Evolutionary conservation across 1,139 yeast genomes (phyloP).

Genomic region (Yamadazyma triangularis): DNA sequence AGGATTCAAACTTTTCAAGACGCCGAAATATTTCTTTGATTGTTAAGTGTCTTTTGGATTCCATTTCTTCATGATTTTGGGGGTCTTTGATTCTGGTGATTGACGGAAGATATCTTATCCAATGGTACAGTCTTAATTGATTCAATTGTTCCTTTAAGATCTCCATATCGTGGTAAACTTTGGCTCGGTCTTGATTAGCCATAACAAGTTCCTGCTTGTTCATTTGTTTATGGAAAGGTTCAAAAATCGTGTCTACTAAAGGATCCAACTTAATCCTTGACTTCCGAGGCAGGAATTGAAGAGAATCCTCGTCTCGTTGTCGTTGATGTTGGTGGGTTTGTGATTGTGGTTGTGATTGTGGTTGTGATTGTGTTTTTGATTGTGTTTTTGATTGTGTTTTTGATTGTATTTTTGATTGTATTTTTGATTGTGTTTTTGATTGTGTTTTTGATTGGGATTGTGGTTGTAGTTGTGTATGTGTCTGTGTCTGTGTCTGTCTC

Average conservation of each 20-base stretch:
- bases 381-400: too few relatives aligned
- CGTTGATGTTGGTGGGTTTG: too few relatives aligned
- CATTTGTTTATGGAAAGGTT: slow-evolving; percentile 56
- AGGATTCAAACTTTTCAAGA: slow-evolving; percentile 43
- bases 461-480: too few relatives aligned
- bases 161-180: slow-evolving; percentile 48
- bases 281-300: slow-evolving; percentile 22
- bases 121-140: slow-evolving; percentile 47
- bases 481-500: too few relatives aligned
- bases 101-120: slow-evolving; percentile 49
- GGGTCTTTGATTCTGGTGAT: slow-evolving; percentile 52
- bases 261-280: slow-evolving; percentile 29
- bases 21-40: slow-evolving; percentile 45
- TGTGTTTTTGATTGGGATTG: too few relatives aligned
- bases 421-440: too few relatives aligned
- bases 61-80: slow-evolving; percentile 45
- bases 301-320: neutral
- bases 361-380: too few relatives aligned
- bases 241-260: slow-evolving; percentile 42
- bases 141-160: slow-evolving; percentile 42
- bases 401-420: too few relatives aligned
- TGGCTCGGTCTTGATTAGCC: slow-evolving; percentile 53
- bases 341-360: neutral
- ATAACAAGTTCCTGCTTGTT: slow-evolving; percentile 62
- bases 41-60: slow-evolving; percentile 47